Conservation (phyloP, 1,284 basidiomycete genomes). For the Sporisorium scitamineum region DNA sequence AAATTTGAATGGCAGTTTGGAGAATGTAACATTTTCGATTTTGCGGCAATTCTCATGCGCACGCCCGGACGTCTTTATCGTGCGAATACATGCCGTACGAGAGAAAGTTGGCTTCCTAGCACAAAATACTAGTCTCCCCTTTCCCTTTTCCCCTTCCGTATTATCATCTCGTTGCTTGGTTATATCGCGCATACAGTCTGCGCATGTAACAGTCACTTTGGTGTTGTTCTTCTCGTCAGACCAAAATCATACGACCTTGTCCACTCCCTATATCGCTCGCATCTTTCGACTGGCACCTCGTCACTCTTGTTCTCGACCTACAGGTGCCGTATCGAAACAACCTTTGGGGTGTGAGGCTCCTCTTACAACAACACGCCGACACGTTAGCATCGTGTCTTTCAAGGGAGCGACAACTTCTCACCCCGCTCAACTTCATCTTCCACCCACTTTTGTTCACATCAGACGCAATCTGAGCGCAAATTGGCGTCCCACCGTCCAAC, state of each 20-base stretch:
- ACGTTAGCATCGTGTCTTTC: no score
- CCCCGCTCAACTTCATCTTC: neutral
- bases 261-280: neutral
- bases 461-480: neutral
- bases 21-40: neutral
- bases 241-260: slow-evolving; percentile 15
- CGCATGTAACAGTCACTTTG: slow-evolving; percentile 2
- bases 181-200: no score
- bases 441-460: neutral
- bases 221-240: slow-evolving; percentile 1
- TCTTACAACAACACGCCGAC: no score
- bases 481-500: neutral
- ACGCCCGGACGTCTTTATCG: no score
- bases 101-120: no score
- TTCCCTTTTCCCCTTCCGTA: no score
- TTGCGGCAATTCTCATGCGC: neutral
- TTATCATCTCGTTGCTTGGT: no score
- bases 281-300: neutral
- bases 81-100: no score
- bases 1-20: neutral
- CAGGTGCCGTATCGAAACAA: no score
- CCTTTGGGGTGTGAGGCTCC: no score
- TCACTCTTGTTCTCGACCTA: no score
- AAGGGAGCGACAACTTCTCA: neutral
- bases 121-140: no score